Evolutionary conservation across 805 yeast species (phyloP), one percentile per base, ranked within the genome.

Genomic region (Zygosaccharomyces bisporus): DNA sequence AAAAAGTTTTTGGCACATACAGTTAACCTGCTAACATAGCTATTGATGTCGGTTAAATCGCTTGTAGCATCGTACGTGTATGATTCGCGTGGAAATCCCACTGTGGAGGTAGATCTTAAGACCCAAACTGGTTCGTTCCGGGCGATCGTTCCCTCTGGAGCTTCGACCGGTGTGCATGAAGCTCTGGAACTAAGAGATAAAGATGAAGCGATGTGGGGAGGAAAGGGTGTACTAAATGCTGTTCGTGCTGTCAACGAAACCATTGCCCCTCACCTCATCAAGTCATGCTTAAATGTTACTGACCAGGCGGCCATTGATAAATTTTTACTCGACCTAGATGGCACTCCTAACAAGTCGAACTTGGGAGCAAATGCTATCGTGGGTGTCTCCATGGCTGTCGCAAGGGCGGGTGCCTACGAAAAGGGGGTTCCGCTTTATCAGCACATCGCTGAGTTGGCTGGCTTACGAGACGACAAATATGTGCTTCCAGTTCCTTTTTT

Each of bases 41-140:
- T n/a, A n/a, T n/a, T n/a, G n/a, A n/a, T n/a, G n/a, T n/a, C n/a
- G n/a, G n/a, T n/a, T n/a, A n/a, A n/a, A n/a, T n/a, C n/a, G n/a
- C n/a, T n/a, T n/a, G n/a, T n/a, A n/a, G n/a, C n/a, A n/a, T n/a
- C n/a, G n/a, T n/a, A n/a, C n/a, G 93, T 88, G 69, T 88, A 89
- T 80, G 96, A 88, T 76, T 87, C 96, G 61, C 85, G 96, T 74
- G 96, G 96, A 72, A 88, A 88, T 79, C 96, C 96, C 72, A 89
- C 96, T 58, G 96, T 88, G 58, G 96, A 89, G 80, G 96, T 89
- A 56, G 96, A 88, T 63, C 64, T 88, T 61, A 74, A 80, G 76
- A 88, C 96, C 63, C 88, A 75, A 49, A 79, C 82, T 66, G 96
- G 96, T 61, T 63, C 79, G 53, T 87, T 85, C 87, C 81, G 95